Conservation (phyloP, 345 rosid genomes). For the Aquilaria sinensis region DNA sequence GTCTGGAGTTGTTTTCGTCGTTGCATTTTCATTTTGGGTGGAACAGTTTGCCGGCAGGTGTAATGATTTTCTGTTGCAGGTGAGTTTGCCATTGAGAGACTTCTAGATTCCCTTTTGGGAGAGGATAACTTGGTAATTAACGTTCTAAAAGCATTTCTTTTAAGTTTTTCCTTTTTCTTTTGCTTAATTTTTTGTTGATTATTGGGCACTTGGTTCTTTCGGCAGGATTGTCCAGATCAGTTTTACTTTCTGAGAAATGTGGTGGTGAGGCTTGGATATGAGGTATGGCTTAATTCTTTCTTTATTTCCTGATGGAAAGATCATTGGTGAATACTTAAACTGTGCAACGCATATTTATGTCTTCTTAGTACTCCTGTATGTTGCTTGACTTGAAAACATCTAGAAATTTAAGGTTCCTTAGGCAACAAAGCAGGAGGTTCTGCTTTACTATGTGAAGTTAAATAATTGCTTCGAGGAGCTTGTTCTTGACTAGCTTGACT, state of each 20-base stretch:
- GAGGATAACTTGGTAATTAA: slow-evolving; percentile 42
- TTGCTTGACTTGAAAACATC: no score
- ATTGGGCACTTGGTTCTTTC: slow-evolving; percentile 4
- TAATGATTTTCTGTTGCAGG: slow-evolving; percentile 33
- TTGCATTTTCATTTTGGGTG: neutral
- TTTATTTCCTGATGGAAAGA: neutral
- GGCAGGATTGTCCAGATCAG: slow-evolving; percentile 69
- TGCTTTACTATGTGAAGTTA: no score
- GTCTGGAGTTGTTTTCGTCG: neutral
- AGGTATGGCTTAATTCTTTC: slow-evolving; percentile 36
- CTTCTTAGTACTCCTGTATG: no score
- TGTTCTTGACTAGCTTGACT: no score
- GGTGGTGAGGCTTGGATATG: slow-evolving; percentile 55
- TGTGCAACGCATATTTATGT: no score
- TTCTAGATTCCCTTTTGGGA: slow-evolving; percentile 33
- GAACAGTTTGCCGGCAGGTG: slow-evolving; percentile 9
- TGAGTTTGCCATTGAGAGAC: slow-evolving; percentile 66
- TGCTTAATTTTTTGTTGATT: slow-evolving; percentile 3
- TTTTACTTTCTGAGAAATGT: slow-evolving; percentile 56
- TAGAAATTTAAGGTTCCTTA: no score
- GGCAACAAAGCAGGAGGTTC: no score
- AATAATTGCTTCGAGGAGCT: no score
- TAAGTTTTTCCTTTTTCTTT: neutral
- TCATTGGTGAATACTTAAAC: no score
- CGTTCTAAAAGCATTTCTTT: neutral